A percentile compares a stretch with the other conserved stretches of the same genome.
Evolutionary conservation across 2,329 filamentous ascomycete genomes (phyloP).

Genomic region (Bretziella fagacearum): DNA sequence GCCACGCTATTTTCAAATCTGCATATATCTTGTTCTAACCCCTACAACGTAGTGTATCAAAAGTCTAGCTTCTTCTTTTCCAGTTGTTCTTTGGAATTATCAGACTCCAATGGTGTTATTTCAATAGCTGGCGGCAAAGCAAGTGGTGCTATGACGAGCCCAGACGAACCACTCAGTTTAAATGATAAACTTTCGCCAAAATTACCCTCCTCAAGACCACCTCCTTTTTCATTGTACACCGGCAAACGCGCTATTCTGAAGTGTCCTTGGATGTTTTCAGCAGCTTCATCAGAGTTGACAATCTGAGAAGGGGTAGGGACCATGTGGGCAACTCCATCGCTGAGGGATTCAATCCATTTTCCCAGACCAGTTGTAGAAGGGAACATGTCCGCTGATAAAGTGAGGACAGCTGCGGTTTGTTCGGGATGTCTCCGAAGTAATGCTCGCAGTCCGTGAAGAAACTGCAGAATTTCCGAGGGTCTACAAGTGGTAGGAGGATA

Average conservation of each 20-base stretch:
- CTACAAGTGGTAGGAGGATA: constrained; percentile 54
- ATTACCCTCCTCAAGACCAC: constrained; percentile 50
- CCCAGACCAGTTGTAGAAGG: constrained; percentile 59
- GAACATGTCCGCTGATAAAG: constrained; percentile 64
- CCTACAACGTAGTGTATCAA: constrained; percentile 1
- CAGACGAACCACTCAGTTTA: constrained; percentile 61
- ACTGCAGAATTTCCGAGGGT: constrained; percentile 60
- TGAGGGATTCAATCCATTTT: constrained; percentile 71
- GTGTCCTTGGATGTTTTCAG: constrained; percentile 44
- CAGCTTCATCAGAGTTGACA: constrained; percentile 7
- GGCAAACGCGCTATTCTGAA: constrained; percentile 70
- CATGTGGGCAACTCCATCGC: constrained; percentile 75
- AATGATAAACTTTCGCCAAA: constrained; percentile 80
- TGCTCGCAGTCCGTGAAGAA: constrained; percentile 61
- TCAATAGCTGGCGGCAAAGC: constrained; percentile 75
- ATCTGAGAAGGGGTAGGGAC: constrained; percentile 12
- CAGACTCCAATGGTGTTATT: constrained; percentile 23
- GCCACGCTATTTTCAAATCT: too few species aligned
- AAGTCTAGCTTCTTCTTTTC: constrained; percentile 27
- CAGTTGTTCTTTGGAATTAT: constrained; percentile 16
- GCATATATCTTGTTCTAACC: neutral
- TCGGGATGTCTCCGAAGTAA: constrained; percentile 51
- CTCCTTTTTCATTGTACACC: constrained; percentile 74
- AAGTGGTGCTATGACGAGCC: constrained; percentile 74
- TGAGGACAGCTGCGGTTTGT: constrained; percentile 54